Conservation (phyloP, 2,329 filamentous ascomycete genomes). For the Atkinsonella texensis region DNA sequence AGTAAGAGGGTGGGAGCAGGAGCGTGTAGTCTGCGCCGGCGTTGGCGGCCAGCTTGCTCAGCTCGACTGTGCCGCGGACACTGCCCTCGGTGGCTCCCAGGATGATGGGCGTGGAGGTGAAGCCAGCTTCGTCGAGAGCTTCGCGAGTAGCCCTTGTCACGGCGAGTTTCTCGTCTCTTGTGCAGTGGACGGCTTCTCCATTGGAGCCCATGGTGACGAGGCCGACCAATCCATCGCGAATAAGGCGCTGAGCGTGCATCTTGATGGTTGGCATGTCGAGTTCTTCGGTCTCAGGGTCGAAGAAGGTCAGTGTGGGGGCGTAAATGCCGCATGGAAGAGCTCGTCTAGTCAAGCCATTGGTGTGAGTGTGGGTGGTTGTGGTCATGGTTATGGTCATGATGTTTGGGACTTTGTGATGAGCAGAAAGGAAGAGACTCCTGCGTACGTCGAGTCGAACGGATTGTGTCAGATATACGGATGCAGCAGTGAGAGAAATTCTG, state of each 20-base stretch:
- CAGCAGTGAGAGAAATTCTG: too few species aligned
- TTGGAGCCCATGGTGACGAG: conserved; percentile 85
- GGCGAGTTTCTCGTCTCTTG: conserved; percentile 60
- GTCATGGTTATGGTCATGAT: too few species aligned
- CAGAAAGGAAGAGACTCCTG: too few species aligned
- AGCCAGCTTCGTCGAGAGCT: conserved; percentile 71
- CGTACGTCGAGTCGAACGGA: too few species aligned
- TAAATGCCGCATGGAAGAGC: conserved; percentile 69
- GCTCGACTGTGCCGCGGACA: conserved; percentile 66
- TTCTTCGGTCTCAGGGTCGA: conserved; percentile 72
- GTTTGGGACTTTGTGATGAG: too few species aligned
- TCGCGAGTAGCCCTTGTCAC: conserved; percentile 70
- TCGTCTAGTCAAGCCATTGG: neutral
- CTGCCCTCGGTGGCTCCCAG: conserved; percentile 73
- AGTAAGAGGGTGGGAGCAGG: conserved; percentile 73
- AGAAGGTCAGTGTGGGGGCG: conserved; percentile 84
- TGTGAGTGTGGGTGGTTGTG: too few species aligned
- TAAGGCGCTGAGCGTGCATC: conserved; percentile 68
- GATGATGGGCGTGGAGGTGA: conserved; percentile 64
- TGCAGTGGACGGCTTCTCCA: conserved; percentile 78
- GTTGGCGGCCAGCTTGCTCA: conserved; percentile 52
- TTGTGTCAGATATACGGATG: too few species aligned
- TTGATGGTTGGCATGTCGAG: conserved; percentile 71
- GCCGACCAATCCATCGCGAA: conserved; percentile 64
- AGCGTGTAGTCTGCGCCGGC: conserved; percentile 73